These are phyloP conservation scores for Trametes sp. DNA, from an alignment of 1,284 basidiomycete genomes.

Conservation along the genomic window DNA sequence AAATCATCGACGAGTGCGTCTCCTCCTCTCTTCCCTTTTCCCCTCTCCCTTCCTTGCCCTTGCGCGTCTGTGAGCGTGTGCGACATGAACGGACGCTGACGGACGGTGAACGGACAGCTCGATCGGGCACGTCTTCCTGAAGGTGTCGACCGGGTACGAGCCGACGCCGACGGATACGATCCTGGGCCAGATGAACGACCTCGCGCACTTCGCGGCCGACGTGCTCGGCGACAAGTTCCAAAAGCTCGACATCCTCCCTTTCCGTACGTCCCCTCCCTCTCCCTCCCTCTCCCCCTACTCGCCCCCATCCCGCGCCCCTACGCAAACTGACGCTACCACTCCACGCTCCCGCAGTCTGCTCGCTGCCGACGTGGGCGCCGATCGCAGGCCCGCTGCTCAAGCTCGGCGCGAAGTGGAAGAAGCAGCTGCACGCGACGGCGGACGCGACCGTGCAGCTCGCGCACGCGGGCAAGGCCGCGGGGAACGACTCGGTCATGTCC, in stretches of 20 bases:
- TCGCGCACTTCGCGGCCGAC: conserved; percentile 36
- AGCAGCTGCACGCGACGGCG: conserved; percentile 28
- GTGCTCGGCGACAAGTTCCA: conserved; percentile 39
- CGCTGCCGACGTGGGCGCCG: conserved; percentile 46
- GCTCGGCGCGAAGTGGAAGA: conserved; percentile 31
- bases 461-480: conserved; percentile 23
- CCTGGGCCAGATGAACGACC: conserved; percentile 35
- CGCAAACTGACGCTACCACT: neutral
- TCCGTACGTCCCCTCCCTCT: conserved; percentile 25
- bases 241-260: conserved; percentile 41
- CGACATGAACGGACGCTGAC: neutral
- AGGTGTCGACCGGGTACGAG: conserved; percentile 32
- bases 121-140: conserved; percentile 30
- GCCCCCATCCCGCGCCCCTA: neutral
- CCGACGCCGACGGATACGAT: conserved; percentile 30
- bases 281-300: neutral
- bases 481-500: conserved; percentile 34
- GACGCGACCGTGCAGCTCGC: conserved; percentile 27
- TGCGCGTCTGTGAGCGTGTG: too few species aligned
- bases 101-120: conserved; percentile 18
- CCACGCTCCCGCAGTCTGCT: conserved; percentile 36
- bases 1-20: conserved; percentile 25
- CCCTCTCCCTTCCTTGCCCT: too few species aligned
- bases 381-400: conserved; percentile 34
- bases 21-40: neutral